phyloP scores from a whole-genome alignment of 225 moss, liverwort and hornwort species.

The Thuidium tamariscinum region DNA sequence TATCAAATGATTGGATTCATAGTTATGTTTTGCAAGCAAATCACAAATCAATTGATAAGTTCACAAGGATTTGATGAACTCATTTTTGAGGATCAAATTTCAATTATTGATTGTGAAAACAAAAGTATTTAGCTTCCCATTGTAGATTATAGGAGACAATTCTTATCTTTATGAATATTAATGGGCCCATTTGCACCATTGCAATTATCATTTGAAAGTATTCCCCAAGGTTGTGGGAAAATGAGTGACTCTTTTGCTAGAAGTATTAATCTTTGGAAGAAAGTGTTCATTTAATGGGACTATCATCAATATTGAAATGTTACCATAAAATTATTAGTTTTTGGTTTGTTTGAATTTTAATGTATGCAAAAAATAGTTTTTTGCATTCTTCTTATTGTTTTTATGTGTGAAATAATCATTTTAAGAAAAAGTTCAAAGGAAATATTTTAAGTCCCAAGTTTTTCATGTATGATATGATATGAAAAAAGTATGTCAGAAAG shows the following conservation, averaged over 20 bases:
- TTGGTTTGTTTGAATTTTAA: not conserved
- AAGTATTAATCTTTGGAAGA: not conserved
- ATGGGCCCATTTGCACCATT: not conserved
- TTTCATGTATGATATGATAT: not conserved
- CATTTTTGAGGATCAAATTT: not conserved
- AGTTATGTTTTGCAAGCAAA: not conserved
- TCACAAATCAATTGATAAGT: not conserved
- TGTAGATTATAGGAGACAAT: fast-evolving
- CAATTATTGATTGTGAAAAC: not conserved
- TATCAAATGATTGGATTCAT: not conserved
- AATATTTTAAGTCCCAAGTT: not conserved
- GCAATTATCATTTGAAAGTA: not conserved
- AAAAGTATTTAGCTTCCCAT: not conserved
- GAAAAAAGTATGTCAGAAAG: not conserved
- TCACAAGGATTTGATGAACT: not conserved
- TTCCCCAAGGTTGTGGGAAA: not conserved
- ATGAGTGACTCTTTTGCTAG: not conserved
- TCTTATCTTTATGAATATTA: not conserved
- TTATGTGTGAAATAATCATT: not conserved
- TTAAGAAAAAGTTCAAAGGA: fast-evolving
- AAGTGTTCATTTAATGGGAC: not conserved
- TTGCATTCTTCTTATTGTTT: not conserved
- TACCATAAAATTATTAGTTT: fast-evolving
- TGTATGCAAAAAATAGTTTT: too few species aligned
- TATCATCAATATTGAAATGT: not conserved